These are phyloP conservation scores for Lasiosphaeris hirsuta DNA, from an alignment of 495 filamentous ascomycete genomes.

Conservation along the genomic window DNA sequence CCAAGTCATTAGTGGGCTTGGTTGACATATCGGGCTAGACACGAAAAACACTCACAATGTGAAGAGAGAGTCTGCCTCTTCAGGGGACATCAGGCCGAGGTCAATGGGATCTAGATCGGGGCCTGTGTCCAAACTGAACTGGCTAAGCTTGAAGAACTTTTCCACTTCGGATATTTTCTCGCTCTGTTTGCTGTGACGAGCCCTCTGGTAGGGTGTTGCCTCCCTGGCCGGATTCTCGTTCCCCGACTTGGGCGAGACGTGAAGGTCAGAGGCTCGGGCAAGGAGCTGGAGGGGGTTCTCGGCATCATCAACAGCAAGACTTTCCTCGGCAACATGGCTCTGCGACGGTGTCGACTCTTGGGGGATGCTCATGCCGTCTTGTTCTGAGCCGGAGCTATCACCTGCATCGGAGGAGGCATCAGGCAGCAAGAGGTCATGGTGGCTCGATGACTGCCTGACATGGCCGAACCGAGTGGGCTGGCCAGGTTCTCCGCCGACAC, in stretches of 20 bases:
- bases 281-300: constrained; percentile 71
- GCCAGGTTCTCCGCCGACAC: constrained; percentile 7
- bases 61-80: constrained; percentile 62
- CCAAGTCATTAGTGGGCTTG: not conserved
- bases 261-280: constrained; percentile 65
- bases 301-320: constrained; percentile 62
- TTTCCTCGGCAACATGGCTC: constrained; percentile 32
- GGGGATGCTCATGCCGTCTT: constrained; percentile 29
- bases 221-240: constrained; percentile 17
- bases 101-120: constrained; percentile 64
- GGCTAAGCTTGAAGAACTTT: constrained; percentile 60
- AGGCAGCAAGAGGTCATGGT: constrained; percentile 22
- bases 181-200: constrained; percentile 23
- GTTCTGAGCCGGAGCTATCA: constrained; percentile 31
- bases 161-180: constrained; percentile 35
- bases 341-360: constrained; percentile 31
- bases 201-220: constrained; percentile 22
- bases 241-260: constrained; percentile 48
- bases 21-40: not conserved
- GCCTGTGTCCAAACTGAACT: constrained; percentile 58
- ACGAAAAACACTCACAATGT: constrained; percentile 48
- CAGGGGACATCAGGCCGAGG: constrained; percentile 57
- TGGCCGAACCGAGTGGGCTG: constrained; percentile 10
- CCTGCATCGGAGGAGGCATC: constrained; percentile 31
- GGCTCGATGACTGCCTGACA: constrained; percentile 3